A percentile compares a stretch with the other conserved stretches of the same genome.
Evolutionary conservation across 768 basidiomycete genomes (phyloP).

Genomic region (Rhizopogon roseolus): DNA sequence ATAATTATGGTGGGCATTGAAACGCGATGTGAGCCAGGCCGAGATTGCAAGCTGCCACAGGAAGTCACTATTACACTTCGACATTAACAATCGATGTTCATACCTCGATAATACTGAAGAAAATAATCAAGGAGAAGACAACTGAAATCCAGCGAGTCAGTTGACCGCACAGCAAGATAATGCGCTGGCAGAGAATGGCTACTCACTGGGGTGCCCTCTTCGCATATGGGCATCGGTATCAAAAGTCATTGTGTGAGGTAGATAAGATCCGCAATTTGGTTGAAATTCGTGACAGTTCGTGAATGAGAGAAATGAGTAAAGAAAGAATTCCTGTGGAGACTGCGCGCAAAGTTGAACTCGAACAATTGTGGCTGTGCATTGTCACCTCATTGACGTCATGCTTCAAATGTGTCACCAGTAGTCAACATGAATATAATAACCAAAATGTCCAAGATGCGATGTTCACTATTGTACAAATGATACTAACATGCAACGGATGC

Average conservation of each 20-base stretch:
- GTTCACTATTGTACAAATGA: conserved; percentile 16
- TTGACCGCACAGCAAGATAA: background rate
- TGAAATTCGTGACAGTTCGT: conserved; percentile 18
- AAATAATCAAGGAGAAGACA: conserved; percentile 46
- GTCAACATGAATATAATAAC: background rate
- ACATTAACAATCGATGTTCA: conserved; percentile 3
- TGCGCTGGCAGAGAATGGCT: background rate
- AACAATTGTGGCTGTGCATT: conserved; percentile 17
- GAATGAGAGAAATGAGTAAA: conserved; percentile 18
- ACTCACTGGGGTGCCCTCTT: conserved; percentile 54
- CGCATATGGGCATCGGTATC: conserved; percentile 38
- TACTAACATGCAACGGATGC: background rate
- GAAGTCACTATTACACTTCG: background rate
- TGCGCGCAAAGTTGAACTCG: conserved; percentile 18
- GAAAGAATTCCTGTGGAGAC: conserved; percentile 4
- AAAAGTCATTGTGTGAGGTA: conserved; percentile 27
- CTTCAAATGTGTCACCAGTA: background rate
- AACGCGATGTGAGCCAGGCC: conserved; percentile 65
- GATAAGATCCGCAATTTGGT: conserved; percentile 4
- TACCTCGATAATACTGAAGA: conserved; percentile 67
- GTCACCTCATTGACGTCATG: conserved; percentile 13
- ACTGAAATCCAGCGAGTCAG: conserved; percentile 32
- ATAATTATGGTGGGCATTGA: conserved; percentile 52
- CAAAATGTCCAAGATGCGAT: conserved; percentile 5
- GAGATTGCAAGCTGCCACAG: conserved; percentile 55